A percentile compares a stretch with the other conserved stretches of the same genome.
Evolutionary conservation across 2,329 filamentous ascomycete genomes (phyloP).

Genomic region (Microdochium trichocladiopsis): DNA sequence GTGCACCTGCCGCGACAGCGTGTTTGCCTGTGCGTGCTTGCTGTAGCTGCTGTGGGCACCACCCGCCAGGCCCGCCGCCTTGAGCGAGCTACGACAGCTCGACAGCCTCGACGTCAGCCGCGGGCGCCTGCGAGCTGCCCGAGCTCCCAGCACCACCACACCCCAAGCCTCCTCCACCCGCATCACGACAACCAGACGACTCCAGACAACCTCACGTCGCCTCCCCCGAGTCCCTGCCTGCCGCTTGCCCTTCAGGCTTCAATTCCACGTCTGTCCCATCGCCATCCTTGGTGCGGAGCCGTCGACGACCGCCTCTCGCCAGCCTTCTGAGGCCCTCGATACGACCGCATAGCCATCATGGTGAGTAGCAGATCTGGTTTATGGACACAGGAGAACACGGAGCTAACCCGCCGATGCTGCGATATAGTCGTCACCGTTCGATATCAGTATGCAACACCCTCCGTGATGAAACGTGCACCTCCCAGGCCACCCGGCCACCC

Average conservation of each 20-base stretch:
- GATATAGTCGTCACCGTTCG: constrained; percentile 77
- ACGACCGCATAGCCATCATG: constrained; percentile 11
- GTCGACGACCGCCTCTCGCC: constrained; percentile 7
- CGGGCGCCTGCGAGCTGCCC: background rate
- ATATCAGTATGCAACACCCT: constrained; percentile 63
- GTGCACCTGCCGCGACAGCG: constrained; percentile 25
- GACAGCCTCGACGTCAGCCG: constrained; percentile 7
- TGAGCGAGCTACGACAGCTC: constrained; percentile 8
- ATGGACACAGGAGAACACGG: constrained; percentile 17
- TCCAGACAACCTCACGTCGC: constrained; percentile 48
- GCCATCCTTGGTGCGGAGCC: constrained; percentile 58
- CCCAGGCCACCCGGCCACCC: constrained; percentile 5
- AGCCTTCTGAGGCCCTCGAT: constrained; percentile 3
- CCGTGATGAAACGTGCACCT: constrained; percentile 6
- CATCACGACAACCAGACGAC: constrained; percentile 11
- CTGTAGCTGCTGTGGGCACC: constrained; percentile 1
- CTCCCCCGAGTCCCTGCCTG: too few species aligned
- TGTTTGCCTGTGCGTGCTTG: constrained; percentile 30
- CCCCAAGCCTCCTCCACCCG: background rate
- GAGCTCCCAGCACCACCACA: constrained; percentile 11
- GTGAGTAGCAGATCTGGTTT: constrained; percentile 5
- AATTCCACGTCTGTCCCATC: too few species aligned
- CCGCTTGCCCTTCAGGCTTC: too few species aligned
- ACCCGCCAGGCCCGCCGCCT: too few species aligned
- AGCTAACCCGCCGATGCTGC: constrained; percentile 19